These are phyloP conservation scores for Eucalyptus regnans DNA, from an alignment of 345 rosid genomes.

Conservation along the genomic window DNA sequence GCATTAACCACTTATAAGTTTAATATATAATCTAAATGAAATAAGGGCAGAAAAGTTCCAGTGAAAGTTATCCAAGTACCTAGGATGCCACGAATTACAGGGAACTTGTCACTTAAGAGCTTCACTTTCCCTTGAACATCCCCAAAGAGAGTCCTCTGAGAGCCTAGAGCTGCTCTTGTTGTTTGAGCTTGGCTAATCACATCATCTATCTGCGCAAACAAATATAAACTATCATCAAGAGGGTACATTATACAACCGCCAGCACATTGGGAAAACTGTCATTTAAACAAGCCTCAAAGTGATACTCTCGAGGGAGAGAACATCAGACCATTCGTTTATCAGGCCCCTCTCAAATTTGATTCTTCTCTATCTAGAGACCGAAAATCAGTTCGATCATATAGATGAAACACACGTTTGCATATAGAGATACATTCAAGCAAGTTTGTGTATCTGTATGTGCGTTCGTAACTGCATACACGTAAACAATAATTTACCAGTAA, in stretches of 20 bases:
- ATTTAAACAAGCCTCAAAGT: not conserved
- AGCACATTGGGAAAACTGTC: not conserved
- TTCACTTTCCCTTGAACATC: slow-evolving; percentile 97
- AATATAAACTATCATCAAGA: not conserved
- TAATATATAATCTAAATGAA: not conserved
- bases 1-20: not conserved
- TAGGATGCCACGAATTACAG: slow-evolving; percentile 71
- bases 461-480: not conserved
- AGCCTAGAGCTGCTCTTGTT: slow-evolving; percentile 76
- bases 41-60: not conserved
- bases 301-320: not conserved
- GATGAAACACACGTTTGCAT: not conserved
- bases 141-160: slow-evolving; percentile 80
- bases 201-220: slow-evolving; percentile 67
- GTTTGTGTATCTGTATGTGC: not conserved
- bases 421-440: not conserved
- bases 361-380: not conserved
- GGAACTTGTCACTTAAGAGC: slow-evolving; percentile 77
- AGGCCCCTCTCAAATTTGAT: not conserved
- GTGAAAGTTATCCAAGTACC: slow-evolving; percentile 23
- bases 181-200: slow-evolving; percentile 95
- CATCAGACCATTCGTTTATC: not conserved
- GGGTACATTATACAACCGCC: not conserved
- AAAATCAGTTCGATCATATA: not conserved
- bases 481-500: not conserved